Percentiles rank a stretch among this genome's conserved stretches.
These are phyloP conservation scores for Oryza glaberrima DNA, from an alignment of 176 grass and related monocot species.

Conservation along the genomic window DNA sequence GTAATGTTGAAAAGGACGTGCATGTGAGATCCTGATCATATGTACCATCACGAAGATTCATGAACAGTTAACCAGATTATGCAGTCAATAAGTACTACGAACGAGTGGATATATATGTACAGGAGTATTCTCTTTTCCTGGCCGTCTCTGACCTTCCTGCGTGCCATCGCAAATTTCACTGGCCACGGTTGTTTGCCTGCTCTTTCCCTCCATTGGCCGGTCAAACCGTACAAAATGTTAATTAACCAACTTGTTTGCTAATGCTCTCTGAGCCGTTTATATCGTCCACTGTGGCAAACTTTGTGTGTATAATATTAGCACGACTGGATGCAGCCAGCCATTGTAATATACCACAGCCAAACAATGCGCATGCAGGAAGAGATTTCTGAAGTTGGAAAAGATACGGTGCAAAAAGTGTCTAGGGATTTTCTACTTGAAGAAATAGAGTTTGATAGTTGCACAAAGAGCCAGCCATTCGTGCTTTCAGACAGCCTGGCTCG, in stretches of 20 bases:
- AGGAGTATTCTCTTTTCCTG: not conserved
- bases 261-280: slow-evolving; percentile 3
- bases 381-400: slow-evolving; percentile 1
- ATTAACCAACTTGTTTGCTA: not conserved
- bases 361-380: not conserved
- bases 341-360: not conserved
- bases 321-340: not conserved
- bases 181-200: not conserved
- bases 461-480: not conserved
- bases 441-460: not conserved
- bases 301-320: slow-evolving; percentile 18
- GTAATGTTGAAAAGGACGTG: not conserved
- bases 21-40: too few species aligned
- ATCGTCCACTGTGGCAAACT: not conserved
- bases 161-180: not conserved
- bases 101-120: not conserved
- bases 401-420: not conserved
- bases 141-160: slow-evolving; percentile 2
- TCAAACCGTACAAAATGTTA: slow-evolving; percentile 24
- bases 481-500: not conserved
- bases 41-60: not conserved
- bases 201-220: not conserved
- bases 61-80: not conserved
- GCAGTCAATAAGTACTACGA: not conserved
- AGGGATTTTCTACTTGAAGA: not conserved